Conservation (phyloP, 495 filamentous ascomycete genomes). For the Aspergillus diversus region DNA sequence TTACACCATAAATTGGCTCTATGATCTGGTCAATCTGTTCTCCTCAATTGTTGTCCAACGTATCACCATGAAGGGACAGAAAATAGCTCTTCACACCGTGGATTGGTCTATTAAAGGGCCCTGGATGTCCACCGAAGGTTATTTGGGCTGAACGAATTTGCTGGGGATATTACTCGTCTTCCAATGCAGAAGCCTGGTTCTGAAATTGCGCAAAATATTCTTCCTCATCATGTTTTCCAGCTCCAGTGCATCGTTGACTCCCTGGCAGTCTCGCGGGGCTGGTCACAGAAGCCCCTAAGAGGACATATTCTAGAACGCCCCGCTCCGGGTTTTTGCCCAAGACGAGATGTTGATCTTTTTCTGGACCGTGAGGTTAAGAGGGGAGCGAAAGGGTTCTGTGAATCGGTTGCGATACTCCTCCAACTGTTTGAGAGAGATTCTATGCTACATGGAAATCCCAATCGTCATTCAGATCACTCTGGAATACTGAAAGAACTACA, state of each 20-base stretch:
- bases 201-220: conserved; percentile 12
- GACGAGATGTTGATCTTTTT: conserved; percentile 50
- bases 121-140: conserved; percentile 4
- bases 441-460: conserved; percentile 23
- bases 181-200: conserved; percentile 13
- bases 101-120: conserved; percentile 12
- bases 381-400: conserved; percentile 23
- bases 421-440: conserved; percentile 33
- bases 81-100: neutral
- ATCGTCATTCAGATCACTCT: conserved; percentile 19
- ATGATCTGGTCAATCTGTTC: conserved; percentile 18
- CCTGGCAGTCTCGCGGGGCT: conserved; percentile 12
- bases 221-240: conserved; percentile 16
- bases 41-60: neutral
- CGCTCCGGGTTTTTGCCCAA: conserved; percentile 33
- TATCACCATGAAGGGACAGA: neutral
- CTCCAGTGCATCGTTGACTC: conserved; percentile 19
- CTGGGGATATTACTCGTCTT: conserved; percentile 11
- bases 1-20: conserved; percentile 20
- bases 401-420: conserved; percentile 28
- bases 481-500: conserved; percentile 21
- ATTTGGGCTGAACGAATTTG: conserved; percentile 10
- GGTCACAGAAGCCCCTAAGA: conserved; percentile 6
- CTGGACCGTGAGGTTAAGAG: conserved; percentile 37
- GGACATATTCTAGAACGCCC: neutral